Conservation (phyloP, 2,329 filamentous ascomycete species). For the Talaromyces sp. region DNA sequence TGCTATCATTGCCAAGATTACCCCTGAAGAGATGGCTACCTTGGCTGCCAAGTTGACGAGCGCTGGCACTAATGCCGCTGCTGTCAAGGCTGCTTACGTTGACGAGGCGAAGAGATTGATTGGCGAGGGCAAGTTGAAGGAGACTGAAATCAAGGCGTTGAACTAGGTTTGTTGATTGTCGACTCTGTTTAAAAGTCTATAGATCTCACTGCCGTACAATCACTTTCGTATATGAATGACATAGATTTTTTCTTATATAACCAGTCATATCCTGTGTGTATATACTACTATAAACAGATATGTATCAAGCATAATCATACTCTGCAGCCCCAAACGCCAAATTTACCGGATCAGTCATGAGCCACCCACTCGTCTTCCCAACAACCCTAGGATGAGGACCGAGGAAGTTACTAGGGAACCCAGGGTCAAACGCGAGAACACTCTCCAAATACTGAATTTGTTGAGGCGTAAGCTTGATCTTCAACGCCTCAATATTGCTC, state of each 20-base stretch:
- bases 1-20: conserved; percentile 77
- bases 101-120: conserved; percentile 74
- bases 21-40: conserved; percentile 80
- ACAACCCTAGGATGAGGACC: conserved; percentile 24
- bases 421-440: conserved; percentile 57
- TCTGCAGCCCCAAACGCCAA: conserved; percentile 9
- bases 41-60: conserved; percentile 75
- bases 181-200: not conserved
- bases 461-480: conserved; percentile 53
- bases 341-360: conserved; percentile 13
- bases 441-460: conserved; percentile 64
- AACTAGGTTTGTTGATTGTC: conserved; percentile 7
- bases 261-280: not conserved
- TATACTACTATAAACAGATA: not conserved
- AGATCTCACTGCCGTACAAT: not conserved
- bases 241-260: not conserved
- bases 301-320: conserved; percentile 8
- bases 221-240: not conserved
- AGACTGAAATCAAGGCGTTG: conserved; percentile 66
- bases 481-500: conserved; percentile 64
- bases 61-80: conserved; percentile 68
- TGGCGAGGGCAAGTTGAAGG: conserved; percentile 78
- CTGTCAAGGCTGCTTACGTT: conserved; percentile 79
- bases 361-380: conserved; percentile 13
- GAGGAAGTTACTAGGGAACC: conserved; percentile 62